Conservation (phyloP, 768 basidiomycete genomes). For the Lanmaoa pseudosensibilis region DNA sequence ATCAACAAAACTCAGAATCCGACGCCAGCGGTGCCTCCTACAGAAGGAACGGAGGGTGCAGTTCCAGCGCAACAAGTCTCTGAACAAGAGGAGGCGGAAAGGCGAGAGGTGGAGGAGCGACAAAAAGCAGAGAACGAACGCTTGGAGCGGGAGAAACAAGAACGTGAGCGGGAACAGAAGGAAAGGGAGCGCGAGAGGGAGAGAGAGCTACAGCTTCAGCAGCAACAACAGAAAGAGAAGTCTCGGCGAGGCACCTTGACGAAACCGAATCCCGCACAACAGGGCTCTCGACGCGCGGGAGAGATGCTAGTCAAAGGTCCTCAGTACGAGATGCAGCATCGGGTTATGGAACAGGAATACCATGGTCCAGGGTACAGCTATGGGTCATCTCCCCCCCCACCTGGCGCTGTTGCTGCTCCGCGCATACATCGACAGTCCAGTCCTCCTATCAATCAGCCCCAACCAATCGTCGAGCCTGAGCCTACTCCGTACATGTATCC, state of each 20-base stretch:
- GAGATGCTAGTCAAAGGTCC: conserved; percentile 88
- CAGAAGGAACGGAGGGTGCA: conserved; percentile 27
- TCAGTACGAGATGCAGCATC: conserved; percentile 92
- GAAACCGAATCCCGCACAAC: conserved; percentile 53
- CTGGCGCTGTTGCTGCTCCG: conserved; percentile 22
- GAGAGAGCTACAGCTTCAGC: conserved; percentile 34
- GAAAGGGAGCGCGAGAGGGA: conserved; percentile 27
- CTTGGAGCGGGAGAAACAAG: conserved; percentile 58
- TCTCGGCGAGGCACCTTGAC: conserved; percentile 59
- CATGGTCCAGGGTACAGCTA: conserved; percentile 38
- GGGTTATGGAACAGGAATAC: conserved; percentile 90
- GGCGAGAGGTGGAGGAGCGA: conserved; percentile 42
- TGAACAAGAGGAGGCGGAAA: conserved; percentile 38
- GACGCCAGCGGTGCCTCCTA: conserved; percentile 35
- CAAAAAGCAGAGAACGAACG: conserved; percentile 42
- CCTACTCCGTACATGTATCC: conserved; percentile 23
- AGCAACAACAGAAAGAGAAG: conserved; percentile 42
- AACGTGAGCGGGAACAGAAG: conserved; percentile 50
- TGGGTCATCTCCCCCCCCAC: conserved; percentile 23
- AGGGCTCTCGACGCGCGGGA: conserved; percentile 59
- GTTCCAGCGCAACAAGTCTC: conserved; percentile 28
- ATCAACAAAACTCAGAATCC: conserved; percentile 86
- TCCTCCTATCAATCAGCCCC: conserved; percentile 29
- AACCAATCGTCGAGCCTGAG: conserved; percentile 33
- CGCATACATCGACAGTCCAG: conserved; percentile 29